These are phyloP conservation scores for Aureobasidium namibiae DNA, from an alignment of 2,329 filamentous ascomycete genomes.

Conservation along the genomic window DNA sequence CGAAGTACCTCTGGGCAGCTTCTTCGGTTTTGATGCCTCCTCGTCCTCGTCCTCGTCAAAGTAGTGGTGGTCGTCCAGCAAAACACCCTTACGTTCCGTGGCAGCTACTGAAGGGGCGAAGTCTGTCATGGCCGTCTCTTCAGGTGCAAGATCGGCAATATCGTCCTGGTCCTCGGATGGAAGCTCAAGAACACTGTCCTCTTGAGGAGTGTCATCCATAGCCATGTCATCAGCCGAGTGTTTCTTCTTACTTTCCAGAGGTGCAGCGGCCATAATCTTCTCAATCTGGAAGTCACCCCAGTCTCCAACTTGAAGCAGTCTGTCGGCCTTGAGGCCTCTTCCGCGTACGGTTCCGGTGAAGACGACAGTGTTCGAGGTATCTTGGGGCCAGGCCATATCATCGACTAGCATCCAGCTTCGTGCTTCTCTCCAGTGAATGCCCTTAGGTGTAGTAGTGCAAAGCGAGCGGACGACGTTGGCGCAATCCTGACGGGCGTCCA, in stretches of 20 bases:
- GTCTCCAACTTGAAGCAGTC: constrained; percentile 82
- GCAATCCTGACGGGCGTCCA: constrained; percentile 84
- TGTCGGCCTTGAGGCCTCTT: constrained; percentile 78
- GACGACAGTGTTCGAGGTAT: constrained; percentile 29
- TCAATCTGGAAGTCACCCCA: constrained; percentile 92
- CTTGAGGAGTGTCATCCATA: constrained; percentile 50
- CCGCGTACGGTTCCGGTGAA: constrained; percentile 82
- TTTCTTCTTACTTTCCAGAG: constrained; percentile 48
- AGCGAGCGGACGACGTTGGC: constrained; percentile 83
- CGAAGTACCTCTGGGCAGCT: constrained; percentile 83
- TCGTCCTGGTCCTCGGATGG: constrained; percentile 78
- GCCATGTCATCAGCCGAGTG: constrained; percentile 55
- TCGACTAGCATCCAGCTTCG: constrained; percentile 94
- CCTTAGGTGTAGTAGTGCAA: constrained; percentile 87
- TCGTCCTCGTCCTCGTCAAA: constrained; percentile 71
- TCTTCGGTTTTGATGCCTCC: constrained; percentile 55
- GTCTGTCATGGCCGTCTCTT: constrained; percentile 68
- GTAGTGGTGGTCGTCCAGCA: constrained; percentile 95
- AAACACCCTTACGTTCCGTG: constrained; percentile 64
- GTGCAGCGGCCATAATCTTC: constrained; percentile 71
- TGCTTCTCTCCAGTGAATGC: constrained; percentile 90
- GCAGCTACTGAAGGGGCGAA: constrained; percentile 39
- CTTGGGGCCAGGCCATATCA: constrained; percentile 61
- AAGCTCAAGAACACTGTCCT: constrained; percentile 54
- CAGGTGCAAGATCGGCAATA: constrained; percentile 73